Base-by-base conservation (phyloP, 2,329 filamentous ascomycete genomes). In the Aspergillus quadrilineatus region DNA sequence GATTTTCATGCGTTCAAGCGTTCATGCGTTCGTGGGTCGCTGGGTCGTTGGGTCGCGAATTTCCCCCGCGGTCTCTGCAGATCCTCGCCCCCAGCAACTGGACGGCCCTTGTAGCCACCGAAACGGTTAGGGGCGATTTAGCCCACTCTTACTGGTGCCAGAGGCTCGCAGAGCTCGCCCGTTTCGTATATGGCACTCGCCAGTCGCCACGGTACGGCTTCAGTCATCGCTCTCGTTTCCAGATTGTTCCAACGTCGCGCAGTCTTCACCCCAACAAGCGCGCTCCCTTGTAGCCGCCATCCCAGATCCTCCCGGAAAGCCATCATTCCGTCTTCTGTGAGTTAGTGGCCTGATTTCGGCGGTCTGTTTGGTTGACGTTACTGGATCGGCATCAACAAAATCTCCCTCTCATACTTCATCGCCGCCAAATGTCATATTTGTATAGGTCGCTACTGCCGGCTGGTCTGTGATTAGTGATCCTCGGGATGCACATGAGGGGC, bases 21-120 rank as follows among this genome's bases (percentile, higher is more conserved):
- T 22, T 22, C 22, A 22, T 37, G 32, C 34, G 12, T 32, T 10
- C 32, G 48, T 49, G n/a, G 39, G 17, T 17, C 39, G 39, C 30
- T 37, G 28, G 28, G 9, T 34, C 29, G n/a, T 36, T 37, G 32
- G 42, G 50, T 39, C 30, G 15, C 30, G 17, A 46, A 44, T 14
- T 44, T 46, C 51, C 58, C 47, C 51, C 58, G 55, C 49, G 34
- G 51, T 48, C 50, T 50, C 26, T 60, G 58, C 56, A 60, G 58
- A 60, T 60, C 56, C 15, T 49, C 47, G 49, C 22, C 22, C 22
- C 22, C 22, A 22, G 22, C 22, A 54, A 58, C 28, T 7, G 26
- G 5, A 17, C 14, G 32, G 12, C 6, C 29, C 29, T 50, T 12
- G 28, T 10, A 39, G 50, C 42, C 42, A 26, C 22, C 17, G 28